Base-by-base conservation (phyloP, 169 alveolate species). In the Plasmodium vivax region DNA sequence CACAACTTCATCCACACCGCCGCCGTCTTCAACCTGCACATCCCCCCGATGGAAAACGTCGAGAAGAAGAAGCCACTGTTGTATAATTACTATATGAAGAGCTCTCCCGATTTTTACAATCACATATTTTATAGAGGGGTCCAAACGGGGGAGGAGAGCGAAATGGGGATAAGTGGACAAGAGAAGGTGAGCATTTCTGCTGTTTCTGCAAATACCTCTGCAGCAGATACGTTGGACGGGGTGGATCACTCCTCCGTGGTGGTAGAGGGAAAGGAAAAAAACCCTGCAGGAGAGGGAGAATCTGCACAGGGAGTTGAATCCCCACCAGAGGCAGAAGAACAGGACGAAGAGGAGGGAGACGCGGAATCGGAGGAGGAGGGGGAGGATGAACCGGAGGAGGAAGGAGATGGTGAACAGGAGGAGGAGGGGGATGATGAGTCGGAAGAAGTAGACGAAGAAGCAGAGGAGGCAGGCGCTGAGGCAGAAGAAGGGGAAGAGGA, bases 1-100 rank as follows among this genome's bases (percentile, higher is more conserved):
- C 30, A 72, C 14, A 43, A 85, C 62, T 72, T 74, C 36, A 85
- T 85, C 12, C 93, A 85, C 58, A 47, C 77, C 6, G 73, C 58
- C 5, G 93, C 80, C 27, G 38, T 75, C 16, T 74, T 74, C 54
- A 47, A 85, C 41, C 8, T 77, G 58, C 71, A 77, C 27, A 1
- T 77, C 6, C 84, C 43, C 30, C 62, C 9, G 8, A 12, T 36
- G 41, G 36, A 77, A 23, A 36, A 8, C 47, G 2, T 12, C 16
- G 12, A 12, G 8, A 77, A 77, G 14, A 77, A 77, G 84, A 16
- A 10, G 4, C 30, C 73, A 3, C 5, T n/a, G 30, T 23, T 58
- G 30, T 23, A 58, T 3, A 58, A 58, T 23, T 58, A 77, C n/a
- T 77, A 77, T 38, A 23, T 30, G 58, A 77, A 77, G 8, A 77